Conservation (phyloP, 2,329 filamentous ascomycete genomes). For the Fusarium sambucinum region DNA sequence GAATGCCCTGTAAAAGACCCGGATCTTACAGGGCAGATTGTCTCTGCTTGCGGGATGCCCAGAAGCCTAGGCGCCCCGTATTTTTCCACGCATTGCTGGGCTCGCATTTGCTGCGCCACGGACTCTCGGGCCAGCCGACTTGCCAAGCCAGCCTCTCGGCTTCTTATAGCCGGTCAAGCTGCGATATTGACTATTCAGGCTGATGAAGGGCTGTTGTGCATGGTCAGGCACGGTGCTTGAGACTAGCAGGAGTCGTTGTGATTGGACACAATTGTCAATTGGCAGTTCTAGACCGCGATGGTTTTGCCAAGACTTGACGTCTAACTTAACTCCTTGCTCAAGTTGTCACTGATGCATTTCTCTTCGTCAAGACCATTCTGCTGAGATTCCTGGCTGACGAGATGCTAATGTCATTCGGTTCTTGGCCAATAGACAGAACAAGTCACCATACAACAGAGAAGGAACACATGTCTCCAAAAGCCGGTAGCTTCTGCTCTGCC, state of each 20-base stretch:
- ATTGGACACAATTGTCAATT: conserved; percentile 28
- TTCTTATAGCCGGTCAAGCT: conserved; percentile 48
- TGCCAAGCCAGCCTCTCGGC: conserved; percentile 51
- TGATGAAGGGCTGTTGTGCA: conserved; percentile 29
- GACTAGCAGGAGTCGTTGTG: conserved; percentile 27
- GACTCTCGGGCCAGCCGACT: conserved; percentile 47
- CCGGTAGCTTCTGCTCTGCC: neutral
- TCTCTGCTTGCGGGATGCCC: conserved; percentile 44
- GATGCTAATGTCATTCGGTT: conserved; percentile 11
- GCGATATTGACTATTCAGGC: conserved; percentile 40
- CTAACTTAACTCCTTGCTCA: conserved; percentile 7
- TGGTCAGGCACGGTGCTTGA: conserved; percentile 29
- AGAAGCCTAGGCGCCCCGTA: conserved; percentile 44
- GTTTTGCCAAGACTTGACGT: conserved; percentile 35
- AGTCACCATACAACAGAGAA: conserved; percentile 6
- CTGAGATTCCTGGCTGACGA: conserved; percentile 18
- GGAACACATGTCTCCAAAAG: conserved; percentile 4
- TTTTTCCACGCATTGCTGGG: conserved; percentile 46
- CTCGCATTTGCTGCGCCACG: conserved; percentile 47
- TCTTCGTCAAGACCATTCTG: conserved; percentile 29
- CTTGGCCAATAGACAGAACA: conserved; percentile 24
- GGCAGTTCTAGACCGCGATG: conserved; percentile 24
- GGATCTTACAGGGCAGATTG: conserved; percentile 39
- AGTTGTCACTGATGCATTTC: conserved; percentile 39
- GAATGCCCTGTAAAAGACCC: conserved; percentile 27